Evolutionary conservation across 192 early-diverging fungal species (phyloP).

Genomic region (Chytriomyces sp.): DNA sequence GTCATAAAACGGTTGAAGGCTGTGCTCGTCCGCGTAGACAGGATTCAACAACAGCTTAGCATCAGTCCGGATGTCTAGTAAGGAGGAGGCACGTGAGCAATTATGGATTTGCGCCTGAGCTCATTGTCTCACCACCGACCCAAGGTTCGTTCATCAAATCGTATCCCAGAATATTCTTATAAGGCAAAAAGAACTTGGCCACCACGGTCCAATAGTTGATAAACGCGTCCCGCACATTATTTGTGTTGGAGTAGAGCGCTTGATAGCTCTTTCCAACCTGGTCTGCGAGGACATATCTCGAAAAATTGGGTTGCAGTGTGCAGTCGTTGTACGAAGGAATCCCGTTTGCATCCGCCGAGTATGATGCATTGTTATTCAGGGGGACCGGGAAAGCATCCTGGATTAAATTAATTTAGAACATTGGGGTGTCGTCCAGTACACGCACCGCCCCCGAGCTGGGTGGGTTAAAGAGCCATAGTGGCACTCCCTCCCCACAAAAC

Average conservation of each 20-base stretch:
- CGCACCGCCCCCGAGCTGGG: constrained; percentile 39
- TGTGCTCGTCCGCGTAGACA: constrained; percentile 42
- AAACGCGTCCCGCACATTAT: constrained; percentile 55
- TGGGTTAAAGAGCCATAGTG: constrained; percentile 35
- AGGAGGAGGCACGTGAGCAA: too few relatives aligned
- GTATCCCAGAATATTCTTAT: constrained; percentile 59
- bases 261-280: not conserved
- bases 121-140: constrained; percentile 41
- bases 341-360: not conserved
- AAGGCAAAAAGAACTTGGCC: constrained; percentile 41
- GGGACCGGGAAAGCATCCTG: not conserved
- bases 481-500: constrained; percentile 58
- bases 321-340: constrained; percentile 10
- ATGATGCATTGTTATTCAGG: not conserved
- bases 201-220: constrained; percentile 57
- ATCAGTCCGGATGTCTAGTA: too few relatives aligned
- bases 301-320: not conserved
- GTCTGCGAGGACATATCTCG: not conserved
- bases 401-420: not conserved
- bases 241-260: constrained; percentile 56
- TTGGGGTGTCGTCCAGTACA: not conserved
- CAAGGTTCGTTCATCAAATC: constrained; percentile 67
- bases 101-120: too few relatives aligned
- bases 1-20: constrained; percentile 56
- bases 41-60: constrained; percentile 45